Evolutionary conservation across 2,329 filamentous ascomycete species (phyloP), one percentile per base, ranked within the genome.

Genomic region (Pochonia chlamydosporia): DNA sequence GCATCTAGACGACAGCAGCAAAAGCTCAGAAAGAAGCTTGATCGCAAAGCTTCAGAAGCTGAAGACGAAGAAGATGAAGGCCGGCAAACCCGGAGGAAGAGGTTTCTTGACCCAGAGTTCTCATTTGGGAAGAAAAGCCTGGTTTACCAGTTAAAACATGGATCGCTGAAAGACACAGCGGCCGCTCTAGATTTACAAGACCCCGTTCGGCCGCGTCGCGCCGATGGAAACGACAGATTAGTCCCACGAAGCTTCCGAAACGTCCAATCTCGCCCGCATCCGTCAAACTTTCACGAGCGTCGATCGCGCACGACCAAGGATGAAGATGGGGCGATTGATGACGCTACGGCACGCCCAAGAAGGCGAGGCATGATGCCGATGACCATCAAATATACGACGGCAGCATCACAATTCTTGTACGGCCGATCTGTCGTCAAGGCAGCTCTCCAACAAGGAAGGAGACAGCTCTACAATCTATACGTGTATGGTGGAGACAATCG

Each of bases 391-490:
- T 81, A 92, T 61, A 89, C 88, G 0, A 95, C 89, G 1, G 86
- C 92, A 0, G 88, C 89, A 5, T 96, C 91, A 0, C 86, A 96
- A 52, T 97, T 96, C 57, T 73, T 99, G 2, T 97, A 95, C 61
- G 93, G 93, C 5, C 80, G 79, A 39, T 87, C 86, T 2, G 82
- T 88, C 2, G 89, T 97, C 20, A 76, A 86, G 52, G 87, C 91
- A 18, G 91, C 90, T 0, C 71, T 99, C 18, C 81, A 76, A 54
- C 63, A 68, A 40, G 73, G 73, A 10, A 76, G 81, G 28, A 82
- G 93, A 48, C 82, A 87, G 58, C 68, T 95, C 3, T 95, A 96
- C 70, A 87, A 83, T 46, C 76, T 99, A 3, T 96, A 97, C 63
- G 71, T 96, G 10, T 85, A 86, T 60, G 73, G 71, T 41, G 76